A percentile compares a stretch with the other conserved stretches of the same genome.
Conservation (phyloP, 306 rosid species). For the Phaseolus lunatus region DNA sequence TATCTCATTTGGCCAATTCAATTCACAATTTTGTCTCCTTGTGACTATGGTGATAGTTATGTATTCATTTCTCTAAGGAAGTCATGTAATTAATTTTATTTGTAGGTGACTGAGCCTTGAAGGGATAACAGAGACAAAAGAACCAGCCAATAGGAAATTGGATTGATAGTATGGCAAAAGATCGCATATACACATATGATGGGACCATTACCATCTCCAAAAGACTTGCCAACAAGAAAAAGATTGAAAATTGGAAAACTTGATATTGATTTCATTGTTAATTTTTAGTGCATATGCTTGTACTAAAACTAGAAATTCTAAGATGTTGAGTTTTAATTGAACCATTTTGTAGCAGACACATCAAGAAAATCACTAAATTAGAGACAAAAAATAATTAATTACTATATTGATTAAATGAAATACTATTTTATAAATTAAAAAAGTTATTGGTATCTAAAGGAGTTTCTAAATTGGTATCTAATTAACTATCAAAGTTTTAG, state of each 20-base stretch:
- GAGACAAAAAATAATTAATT: too few relatives aligned
- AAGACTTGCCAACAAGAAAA: constrained; percentile 74
- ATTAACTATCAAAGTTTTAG: too few relatives aligned
- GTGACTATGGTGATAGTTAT: not conserved
- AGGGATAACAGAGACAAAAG: constrained; percentile 21
- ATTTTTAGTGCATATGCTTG: not conserved
- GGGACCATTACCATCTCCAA: constrained; percentile 63
- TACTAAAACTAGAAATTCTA: not conserved
- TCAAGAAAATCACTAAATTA: too few relatives aligned
- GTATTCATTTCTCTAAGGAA: not conserved
- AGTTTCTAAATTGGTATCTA: too few relatives aligned
- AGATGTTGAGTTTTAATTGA: constrained; percentile 12
- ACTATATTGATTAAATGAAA: too few relatives aligned
- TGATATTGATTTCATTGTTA: constrained; percentile 53
- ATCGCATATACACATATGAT: constrained; percentile 67
- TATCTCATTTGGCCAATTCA: not conserved
- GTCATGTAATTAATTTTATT: not conserved
- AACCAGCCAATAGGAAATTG: not conserved
- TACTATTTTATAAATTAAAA: too few relatives aligned
- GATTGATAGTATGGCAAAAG: constrained; percentile 53
- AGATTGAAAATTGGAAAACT: constrained; percentile 84
- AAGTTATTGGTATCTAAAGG: too few relatives aligned
- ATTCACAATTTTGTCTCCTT: not conserved
- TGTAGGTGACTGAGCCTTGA: constrained; percentile 31
- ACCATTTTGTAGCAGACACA: constrained; percentile 48